Evolutionary conservation across 176 grass and related monocot species (phyloP), one percentile per base, ranked within the genome.

Genomic region (Oryza officinalis): DNA sequence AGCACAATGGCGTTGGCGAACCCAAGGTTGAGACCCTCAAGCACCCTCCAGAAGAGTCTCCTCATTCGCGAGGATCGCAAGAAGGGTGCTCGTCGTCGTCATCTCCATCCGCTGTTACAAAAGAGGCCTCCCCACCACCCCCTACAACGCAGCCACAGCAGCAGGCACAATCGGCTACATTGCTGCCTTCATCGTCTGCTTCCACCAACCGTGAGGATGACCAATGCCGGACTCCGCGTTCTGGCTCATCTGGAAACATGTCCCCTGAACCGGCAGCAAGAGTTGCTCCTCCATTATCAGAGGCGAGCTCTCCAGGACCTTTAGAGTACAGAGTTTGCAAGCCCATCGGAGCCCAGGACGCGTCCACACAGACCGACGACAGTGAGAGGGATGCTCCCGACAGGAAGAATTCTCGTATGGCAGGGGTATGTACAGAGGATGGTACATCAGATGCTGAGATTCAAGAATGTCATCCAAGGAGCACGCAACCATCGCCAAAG

Each of bases 341-440:
- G 59, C 91, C 89, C 6, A 59, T 84, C 0, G 86, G 81, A 47
- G 87, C 96, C 38, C 91, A 96, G 70, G 91, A 99, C n/a, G 96
- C 88, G 0, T 90, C 97, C 27, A 99, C 93, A 65, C 93, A 96
- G 30, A 99, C 97, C 12, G 93, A 99, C 57, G 91, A 92, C 15
- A 80, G 47, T 32, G 87, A 80, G 76, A 86, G 74, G 44, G 81
- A 72, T 70, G 52, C n/a, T 70, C 17, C 17, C 71, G 61, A 33
- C 13, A 83, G 63, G 61, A 72, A 45, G 61, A 72, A 45, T 45
- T n/a, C 74, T 74, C 69, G 37, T 28, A 14, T 31, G 40, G 14
- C 33, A 2, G 32, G 64, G 14, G 31, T 84, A 41, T 90, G 79
- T n/a, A 86, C 86, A 6, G 87, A 88, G 23, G 89, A 86, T 79